Conservation (phyloP, 2,329 filamentous ascomycete genomes). For the Alternaria triticina region DNA sequence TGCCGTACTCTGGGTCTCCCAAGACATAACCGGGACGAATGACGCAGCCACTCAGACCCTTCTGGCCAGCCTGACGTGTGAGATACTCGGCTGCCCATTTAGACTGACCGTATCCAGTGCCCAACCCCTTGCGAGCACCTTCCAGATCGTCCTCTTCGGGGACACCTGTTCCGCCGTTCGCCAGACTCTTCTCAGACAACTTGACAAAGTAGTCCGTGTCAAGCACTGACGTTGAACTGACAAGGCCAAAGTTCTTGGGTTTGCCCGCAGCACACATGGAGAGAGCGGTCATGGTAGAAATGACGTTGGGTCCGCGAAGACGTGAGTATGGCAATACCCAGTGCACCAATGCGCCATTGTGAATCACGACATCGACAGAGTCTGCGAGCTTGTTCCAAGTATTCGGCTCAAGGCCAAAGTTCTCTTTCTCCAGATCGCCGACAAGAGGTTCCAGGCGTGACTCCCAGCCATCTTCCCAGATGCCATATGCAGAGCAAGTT, state of each 20-base stretch:
- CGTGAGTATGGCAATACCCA: constrained; percentile 82
- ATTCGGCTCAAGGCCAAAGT: constrained; percentile 72
- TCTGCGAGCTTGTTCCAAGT: constrained; percentile 70
- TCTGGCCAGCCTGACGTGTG: constrained; percentile 76
- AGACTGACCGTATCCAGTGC: constrained; percentile 87
- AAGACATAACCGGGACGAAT: constrained; percentile 86
- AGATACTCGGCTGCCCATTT: constrained; percentile 84
- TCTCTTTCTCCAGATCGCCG: constrained; percentile 75
- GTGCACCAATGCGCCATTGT: constrained; percentile 77
- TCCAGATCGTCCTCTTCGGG: constrained; percentile 78
- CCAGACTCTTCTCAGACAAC: constrained; percentile 68
- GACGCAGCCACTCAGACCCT: constrained; percentile 77
- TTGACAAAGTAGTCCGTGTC: constrained; percentile 83
- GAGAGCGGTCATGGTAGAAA: constrained; percentile 79
- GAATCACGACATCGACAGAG: constrained; percentile 71
- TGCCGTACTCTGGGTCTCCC: constrained; percentile 73
- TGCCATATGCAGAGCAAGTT: constrained; percentile 76
- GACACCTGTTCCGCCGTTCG: constrained; percentile 68
- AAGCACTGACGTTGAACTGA: constrained; percentile 81
- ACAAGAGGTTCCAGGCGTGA: constrained; percentile 69
- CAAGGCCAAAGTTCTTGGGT: constrained; percentile 80
- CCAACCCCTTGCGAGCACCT: constrained; percentile 76
- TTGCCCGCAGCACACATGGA: constrained; percentile 77
- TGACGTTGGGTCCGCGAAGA: constrained; percentile 76
- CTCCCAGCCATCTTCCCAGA: constrained; percentile 76